phyloP scores from a whole-genome alignment of 2,329 filamentous ascomycete genomes.

The Didymella arachidicola region DNA sequence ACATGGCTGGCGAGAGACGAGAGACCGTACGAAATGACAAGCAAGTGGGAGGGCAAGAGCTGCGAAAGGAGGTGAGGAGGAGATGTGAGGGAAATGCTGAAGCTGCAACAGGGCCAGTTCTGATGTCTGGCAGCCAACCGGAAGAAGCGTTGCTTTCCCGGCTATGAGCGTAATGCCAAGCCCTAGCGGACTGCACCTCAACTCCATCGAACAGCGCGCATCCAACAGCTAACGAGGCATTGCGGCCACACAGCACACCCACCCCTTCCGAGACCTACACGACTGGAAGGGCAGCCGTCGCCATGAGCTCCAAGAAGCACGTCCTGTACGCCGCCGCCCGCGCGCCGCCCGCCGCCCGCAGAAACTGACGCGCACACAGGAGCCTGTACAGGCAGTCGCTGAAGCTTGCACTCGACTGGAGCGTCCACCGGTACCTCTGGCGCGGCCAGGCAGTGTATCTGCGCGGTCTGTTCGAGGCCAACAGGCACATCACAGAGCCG shows the following conservation, averaged over 20 bases:
- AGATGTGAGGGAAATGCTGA: constrained; percentile 44
- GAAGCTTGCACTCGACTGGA: constrained; percentile 95
- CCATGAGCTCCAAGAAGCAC: constrained; percentile 53
- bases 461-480: constrained; percentile 91
- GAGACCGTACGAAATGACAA: constrained; percentile 21
- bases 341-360: constrained; percentile 24
- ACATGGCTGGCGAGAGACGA: constrained; percentile 36
- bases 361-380: constrained; percentile 53
- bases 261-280: constrained; percentile 24
- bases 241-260: constrained; percentile 34
- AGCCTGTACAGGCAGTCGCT: constrained; percentile 88
- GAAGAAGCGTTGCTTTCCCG: constrained; percentile 25
- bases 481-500: constrained; percentile 82
- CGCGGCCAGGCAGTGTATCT: constrained; percentile 96
- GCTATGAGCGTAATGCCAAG: constrained; percentile 30
- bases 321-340: constrained; percentile 44
- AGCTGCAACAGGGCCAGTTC: constrained; percentile 34
- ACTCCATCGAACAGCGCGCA: constrained; percentile 21
- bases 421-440: constrained; percentile 91
- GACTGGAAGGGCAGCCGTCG: constrained; percentile 28
- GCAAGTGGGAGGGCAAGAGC: constrained; percentile 19
- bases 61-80: constrained; percentile 21
- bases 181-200: constrained; percentile 30
- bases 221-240: constrained; percentile 37
- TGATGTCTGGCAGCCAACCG: constrained; percentile 37